Evolutionary conservation across 495 filamentous ascomycete genomes (phyloP), one percentile per base, ranked within the genome.

Genomic region (Rostrohypoxylon terebratum): DNA sequence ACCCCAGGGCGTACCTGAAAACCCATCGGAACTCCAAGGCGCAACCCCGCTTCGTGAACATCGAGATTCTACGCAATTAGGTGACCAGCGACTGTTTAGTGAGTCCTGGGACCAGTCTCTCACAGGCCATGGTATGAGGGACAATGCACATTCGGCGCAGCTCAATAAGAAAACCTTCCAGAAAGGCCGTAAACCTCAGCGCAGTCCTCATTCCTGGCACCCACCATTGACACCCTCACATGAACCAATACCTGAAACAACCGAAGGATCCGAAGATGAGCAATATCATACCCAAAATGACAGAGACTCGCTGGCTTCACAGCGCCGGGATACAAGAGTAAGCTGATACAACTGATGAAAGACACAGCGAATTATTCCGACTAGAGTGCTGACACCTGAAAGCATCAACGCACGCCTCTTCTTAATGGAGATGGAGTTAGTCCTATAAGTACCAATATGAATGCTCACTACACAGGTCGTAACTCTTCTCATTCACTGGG

Each of bases 1-100:
- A 5, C 33, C 14, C 25, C 33, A 23, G n/a, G 58, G 38, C 2
- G n/a, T 28, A 11, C 14, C 21, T 1, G 28, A 48, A 21, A 44
- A 45, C 3, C 69, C 63, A 7, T 59, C 20, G 3, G 63, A 68
- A 16, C 18, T 68, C n/a, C 47, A 44, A 25, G 14, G 11, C 38
- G 5, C 18, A n/a, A 11, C 18, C 2, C 14, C 3, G 9, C 21
- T 23, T 4, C 28, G 23, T 48, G 25, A 20, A 23, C 62, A 14
- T 7, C 9, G 13, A 36, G 16, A 6, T 10, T 51, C 11, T 5
- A 31, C 13, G 53, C 51, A 23, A 5, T 18, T 38, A n/a, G 3
- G 13, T 14, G n/a, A 42, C 38, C 11, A n/a, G 13, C 38, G 13
- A 14, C 14, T 13, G 23, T 42, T 40, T n/a, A 65, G 45, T 53